Evolutionary conservation across 768 basidiomycete species (phyloP), one percentile per base, ranked within the genome.

Genomic region (Trametes sanguinea): DNA sequence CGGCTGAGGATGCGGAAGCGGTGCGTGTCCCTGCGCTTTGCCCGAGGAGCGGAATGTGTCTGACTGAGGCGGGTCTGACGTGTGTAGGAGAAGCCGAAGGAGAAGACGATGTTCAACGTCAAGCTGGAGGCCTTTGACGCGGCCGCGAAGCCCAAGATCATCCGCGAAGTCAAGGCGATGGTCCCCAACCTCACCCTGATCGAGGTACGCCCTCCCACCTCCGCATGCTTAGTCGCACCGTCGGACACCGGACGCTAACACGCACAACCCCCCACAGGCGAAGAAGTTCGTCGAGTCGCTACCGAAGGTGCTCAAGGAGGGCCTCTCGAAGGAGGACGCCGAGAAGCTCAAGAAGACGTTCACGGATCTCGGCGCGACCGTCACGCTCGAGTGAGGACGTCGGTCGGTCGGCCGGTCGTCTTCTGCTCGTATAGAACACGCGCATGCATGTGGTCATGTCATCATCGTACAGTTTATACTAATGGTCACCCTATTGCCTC

Each of bases 251-350:
- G 22, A 22, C 22, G 22, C 22, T 22, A 22, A 22, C 22, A 22
- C 22, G 22, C 22, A 22, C 22, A 22, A 22, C 22, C 1, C 22
- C 11, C 33, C 35, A 30, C 71, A 99, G 97, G 97, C 97, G 29
- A 99, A 99, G 85, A 99, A 97, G 77, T 96, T 98, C 70, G 97
- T 98, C 47, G 97, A 99, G 77, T 94, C 93, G 16, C 76, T 92
- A 67, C 97, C 97, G 27, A 89, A 98, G 77, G 77, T 89, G 4
- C 79, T 99, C 70, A 99, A 98, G 78, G 97, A 98, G 78, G 92
- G 92, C 74, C 72, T 97, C 61, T 81, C 92, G 27, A 99, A 99
- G 76, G 97, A 99, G 68, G 97, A 99, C 42, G 95, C 96, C 2
- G 97, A 98, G 76, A 98, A 98, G 78, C 80, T 99, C 73, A 85